Conservation (phyloP, 768 basidiomycete genomes). For the Psilocybe cyanescens region DNA sequence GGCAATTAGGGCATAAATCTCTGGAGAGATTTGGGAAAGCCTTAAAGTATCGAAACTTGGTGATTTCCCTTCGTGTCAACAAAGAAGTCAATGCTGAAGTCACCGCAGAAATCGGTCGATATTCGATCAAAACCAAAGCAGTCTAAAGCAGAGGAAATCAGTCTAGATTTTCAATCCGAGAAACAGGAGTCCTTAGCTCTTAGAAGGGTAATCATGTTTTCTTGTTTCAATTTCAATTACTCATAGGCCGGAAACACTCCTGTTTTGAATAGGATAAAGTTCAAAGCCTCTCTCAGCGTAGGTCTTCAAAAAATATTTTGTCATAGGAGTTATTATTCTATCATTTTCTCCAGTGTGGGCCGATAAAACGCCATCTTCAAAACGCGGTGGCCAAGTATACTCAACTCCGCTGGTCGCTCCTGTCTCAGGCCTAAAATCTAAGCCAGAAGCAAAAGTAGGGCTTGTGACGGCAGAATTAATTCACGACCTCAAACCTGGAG, state of each 20-base stretch:
- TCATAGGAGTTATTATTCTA: neutral
- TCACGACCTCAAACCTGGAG: neutral
- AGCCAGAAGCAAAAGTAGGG: neutral
- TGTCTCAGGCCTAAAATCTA: neutral
- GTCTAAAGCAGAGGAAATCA: slow-evolving; percentile 18
- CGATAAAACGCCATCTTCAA: neutral
- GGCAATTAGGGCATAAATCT: slow-evolving; percentile 37
- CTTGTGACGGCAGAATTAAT: neutral
- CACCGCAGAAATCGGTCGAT: slow-evolving; percentile 8
- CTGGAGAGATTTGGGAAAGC: slow-evolving; percentile 43
- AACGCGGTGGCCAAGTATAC: neutral
- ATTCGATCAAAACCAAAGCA: slow-evolving; percentile 16
- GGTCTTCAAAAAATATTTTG: neutral
- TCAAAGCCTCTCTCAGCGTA: slow-evolving; percentile 20
- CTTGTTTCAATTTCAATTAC: neutral
- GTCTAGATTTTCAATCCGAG: slow-evolving; percentile 12
- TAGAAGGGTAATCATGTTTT: slow-evolving; percentile 9
- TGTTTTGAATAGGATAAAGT: slow-evolving; percentile 14
- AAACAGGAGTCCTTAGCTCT: slow-evolving; percentile 5
- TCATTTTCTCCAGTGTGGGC: slow-evolving; percentile 13
- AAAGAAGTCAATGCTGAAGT: neutral
- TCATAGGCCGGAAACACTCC: neutral
- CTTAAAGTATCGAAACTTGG: slow-evolving; percentile 50
- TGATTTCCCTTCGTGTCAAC: slow-evolving; percentile 29
- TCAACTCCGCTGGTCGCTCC: neutral